Base-by-base conservation (phyloP, 306 rosid species). In the Datisca glomerata region DNA sequence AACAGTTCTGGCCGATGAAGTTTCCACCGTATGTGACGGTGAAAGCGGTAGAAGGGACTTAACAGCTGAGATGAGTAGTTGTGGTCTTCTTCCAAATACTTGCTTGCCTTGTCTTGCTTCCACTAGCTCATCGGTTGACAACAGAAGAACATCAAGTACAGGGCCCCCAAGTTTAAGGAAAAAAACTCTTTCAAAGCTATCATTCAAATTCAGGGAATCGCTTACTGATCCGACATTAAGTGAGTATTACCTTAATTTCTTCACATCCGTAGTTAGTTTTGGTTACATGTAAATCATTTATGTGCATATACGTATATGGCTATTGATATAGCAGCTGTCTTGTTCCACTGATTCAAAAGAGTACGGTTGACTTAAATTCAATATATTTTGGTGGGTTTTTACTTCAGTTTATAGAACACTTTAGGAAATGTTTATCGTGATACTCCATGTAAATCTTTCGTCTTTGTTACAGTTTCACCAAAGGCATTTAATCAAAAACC, bases 141-240 rank as follows among this genome's bases (percentile, higher is more conserved):
- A 51, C 36, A 80, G 53, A 59, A 73, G 74, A 67, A 58, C 80
- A 14, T 5, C 40, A 16, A 78, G 76, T 50, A 78, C 85, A 6
- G 76, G 74, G 4, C 34, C 73, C 6, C 56, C 73, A 6, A 70
- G 25, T 63, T 64, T 78, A 1, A 55, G 76, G 47, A 78, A 66
- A 47, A 89, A 65, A 41, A 45, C 62, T 1, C 64, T 70, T 23
- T 75, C 84, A 4, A 86, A 57, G 51, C 75, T 72, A 19, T 89
- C 98, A n/a, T 89, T 84, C 47, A 89, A 89, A 65, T 70, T 69
- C 74, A 74, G 57, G 69, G 95, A 84, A 68, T 84, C 81, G 18
- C 53, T 64, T 31, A 27, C 73, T 6, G 98, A 84, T 41, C 49
- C 40, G 23, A 45, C 55, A 16, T 61, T 52, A 37, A 33, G 98